These are phyloP conservation scores for Pseudozyma tsukubaensis DNA, from an alignment of 1,284 basidiomycete genomes.

Conservation along the genomic window DNA sequence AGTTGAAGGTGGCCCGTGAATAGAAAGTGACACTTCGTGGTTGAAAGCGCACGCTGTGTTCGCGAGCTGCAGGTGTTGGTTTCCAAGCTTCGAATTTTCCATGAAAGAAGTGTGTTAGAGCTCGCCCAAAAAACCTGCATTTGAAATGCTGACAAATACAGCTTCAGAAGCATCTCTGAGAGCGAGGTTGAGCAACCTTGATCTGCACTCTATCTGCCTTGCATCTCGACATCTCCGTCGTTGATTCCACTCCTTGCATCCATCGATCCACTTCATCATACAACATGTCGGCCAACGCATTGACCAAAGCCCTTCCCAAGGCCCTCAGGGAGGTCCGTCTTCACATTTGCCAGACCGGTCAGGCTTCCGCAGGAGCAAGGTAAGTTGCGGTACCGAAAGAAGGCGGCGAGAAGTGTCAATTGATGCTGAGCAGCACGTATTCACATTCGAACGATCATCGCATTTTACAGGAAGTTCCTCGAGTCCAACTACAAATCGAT, in stretches of 20 bases:
- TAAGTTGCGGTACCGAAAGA: conserved; percentile 30
- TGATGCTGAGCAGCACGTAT: conserved; percentile 8
- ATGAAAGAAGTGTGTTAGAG: conserved; percentile 1
- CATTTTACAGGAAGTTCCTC: conserved; percentile 59
- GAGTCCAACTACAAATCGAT: conserved; percentile 62
- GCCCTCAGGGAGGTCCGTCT: conserved; percentile 67
- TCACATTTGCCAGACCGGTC: conserved; percentile 66
- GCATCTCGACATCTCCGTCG: conserved; percentile 1
- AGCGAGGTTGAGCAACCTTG: conserved; percentile 1
- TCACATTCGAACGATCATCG: not conserved
- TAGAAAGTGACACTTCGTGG: conserved; percentile 6
- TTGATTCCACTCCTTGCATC: conserved; percentile 9
- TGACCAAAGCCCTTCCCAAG: conserved; percentile 60
- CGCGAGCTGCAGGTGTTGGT: conserved; percentile 21
- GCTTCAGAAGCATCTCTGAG: conserved; percentile 1
- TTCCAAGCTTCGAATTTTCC: not conserved
- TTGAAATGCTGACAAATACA: conserved; percentile 37
- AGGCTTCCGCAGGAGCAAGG: conserved; percentile 63
- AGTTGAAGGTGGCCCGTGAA: not conserved
- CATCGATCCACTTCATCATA: conserved; percentile 8
- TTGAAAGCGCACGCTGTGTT: not conserved
- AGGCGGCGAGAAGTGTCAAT: not conserved
- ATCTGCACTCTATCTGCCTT: conserved; percentile 3
- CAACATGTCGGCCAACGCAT: conserved; percentile 59
- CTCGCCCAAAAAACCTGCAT: not conserved